Evolutionary conservation across 352 stramenopile species (phyloP).

Genomic region (Globisporangium uncinulatum): DNA sequence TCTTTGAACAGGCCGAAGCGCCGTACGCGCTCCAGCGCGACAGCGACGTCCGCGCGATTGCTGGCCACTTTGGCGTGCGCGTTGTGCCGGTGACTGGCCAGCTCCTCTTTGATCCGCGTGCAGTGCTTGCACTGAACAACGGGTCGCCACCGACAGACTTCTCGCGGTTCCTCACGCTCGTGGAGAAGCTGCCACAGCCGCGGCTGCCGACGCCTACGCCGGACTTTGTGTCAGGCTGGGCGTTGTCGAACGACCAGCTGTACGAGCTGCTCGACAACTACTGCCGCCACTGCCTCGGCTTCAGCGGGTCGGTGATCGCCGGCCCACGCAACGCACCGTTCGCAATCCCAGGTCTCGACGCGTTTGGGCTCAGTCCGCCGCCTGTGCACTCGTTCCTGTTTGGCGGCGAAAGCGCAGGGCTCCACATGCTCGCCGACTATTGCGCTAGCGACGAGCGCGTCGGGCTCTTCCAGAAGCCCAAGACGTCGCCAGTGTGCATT

Average conservation of each 20-base stretch:
- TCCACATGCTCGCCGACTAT: conserved; percentile 52
- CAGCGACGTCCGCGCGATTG: conserved; percentile 32
- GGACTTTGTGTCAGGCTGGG: conserved; percentile 14
- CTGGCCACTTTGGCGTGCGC: conserved; percentile 22
- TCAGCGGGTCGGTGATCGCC: conserved; percentile 18
- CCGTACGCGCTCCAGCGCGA: conserved; percentile 42
- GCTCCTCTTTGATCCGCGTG: conserved; percentile 56
- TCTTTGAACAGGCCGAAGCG: conserved; percentile 59
- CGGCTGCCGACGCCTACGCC: conserved; percentile 35
- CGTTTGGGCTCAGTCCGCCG: conserved; percentile 30
- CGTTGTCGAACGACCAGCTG: conserved; percentile 22
- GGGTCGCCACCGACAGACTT: conserved; percentile 41
- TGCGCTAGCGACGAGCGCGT: conserved; percentile 66
- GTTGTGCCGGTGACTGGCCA: conserved; percentile 32
- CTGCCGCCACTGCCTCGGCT: conserved; percentile 12
- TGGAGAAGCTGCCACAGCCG: conserved; percentile 46
- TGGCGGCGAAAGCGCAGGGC: conserved; percentile 43
- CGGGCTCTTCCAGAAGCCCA: conserved; percentile 94
- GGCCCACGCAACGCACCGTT: conserved; percentile 27
- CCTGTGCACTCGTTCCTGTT: conserved; percentile 39
- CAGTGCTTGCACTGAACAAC: conserved; percentile 42
- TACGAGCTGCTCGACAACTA: conserved; percentile 24
- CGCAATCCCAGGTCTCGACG: conserved; percentile 28
- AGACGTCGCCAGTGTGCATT: conserved; percentile 85
- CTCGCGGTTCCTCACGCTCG: conserved; percentile 47